Percentiles rank a stretch among this genome's conserved stretches.
phyloP scores from a whole-genome alignment of 2,329 filamentous ascomycete genomes.

The Podosphaera xanthii region DNA sequence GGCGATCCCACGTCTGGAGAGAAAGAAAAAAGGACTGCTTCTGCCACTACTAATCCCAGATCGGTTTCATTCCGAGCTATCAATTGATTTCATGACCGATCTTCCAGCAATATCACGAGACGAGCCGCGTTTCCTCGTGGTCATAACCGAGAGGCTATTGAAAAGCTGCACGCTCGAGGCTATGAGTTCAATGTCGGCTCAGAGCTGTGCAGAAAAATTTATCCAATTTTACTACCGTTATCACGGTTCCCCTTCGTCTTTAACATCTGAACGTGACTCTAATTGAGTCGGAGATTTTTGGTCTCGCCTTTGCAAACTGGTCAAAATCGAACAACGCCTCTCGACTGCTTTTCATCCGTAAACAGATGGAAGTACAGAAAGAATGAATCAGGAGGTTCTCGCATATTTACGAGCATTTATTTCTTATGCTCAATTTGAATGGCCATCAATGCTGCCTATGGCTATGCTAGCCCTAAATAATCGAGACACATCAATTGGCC shows the following conservation, averaged over 20 bases:
- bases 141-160: background rate
- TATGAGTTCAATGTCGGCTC: background rate
- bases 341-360: no score
- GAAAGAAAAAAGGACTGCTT: background rate
- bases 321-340: no score
- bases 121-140: background rate
- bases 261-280: no score
- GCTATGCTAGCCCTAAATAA: background rate
- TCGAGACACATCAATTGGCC: background rate
- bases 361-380: no score
- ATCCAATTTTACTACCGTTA: background rate
- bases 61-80: background rate
- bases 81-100: background rate
- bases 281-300: no score
- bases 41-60: background rate
- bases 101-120: background rate
- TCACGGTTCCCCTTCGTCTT: background rate
- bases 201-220: background rate
- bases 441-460: background rate
- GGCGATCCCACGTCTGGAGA: background rate
- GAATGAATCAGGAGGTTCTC: no score
- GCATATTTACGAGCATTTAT: no score
- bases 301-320: no score
- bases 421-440: no score
- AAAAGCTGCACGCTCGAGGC: background rate